Conservation (phyloP, 2,329 filamentous ascomycete genomes). For the Fusarium sp. region DNA sequence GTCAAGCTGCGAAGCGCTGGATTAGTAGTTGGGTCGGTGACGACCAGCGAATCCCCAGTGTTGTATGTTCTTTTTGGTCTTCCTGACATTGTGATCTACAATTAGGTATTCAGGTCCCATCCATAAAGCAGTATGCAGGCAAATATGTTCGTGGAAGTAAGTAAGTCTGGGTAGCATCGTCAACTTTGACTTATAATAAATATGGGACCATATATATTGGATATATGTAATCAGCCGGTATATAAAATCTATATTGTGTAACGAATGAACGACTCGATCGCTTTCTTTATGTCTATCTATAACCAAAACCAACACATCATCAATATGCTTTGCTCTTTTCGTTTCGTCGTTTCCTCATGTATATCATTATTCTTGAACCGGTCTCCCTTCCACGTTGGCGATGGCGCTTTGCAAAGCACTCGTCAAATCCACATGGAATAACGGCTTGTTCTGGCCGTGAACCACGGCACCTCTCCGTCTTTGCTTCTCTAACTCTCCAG, state of each 20-base stretch:
- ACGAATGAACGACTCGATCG: slow-evolving; percentile 4
- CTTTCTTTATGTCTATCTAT: background rate
- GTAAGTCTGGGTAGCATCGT: background rate
- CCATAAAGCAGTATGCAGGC: background rate
- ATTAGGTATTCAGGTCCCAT: background rate
- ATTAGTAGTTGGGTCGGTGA: slow-evolving; percentile 13
- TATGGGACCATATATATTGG: too few relatives aligned
- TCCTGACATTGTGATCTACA: background rate
- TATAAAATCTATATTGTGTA: background rate
- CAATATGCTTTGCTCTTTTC: background rate
- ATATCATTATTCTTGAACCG: slow-evolving; percentile 43
- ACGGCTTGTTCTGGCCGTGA: slow-evolving; percentile 86
- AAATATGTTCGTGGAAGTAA: background rate
- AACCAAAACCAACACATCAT: background rate
- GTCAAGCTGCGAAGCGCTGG: slow-evolving; percentile 13
- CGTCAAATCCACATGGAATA: slow-evolving; percentile 94
- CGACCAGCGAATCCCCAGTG: slow-evolving; percentile 14
- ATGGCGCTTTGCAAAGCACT: slow-evolving; percentile 90
- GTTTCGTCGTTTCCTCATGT: background rate
- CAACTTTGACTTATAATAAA: background rate
- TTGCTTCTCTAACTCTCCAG: slow-evolving; percentile 49
- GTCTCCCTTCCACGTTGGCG: slow-evolving; percentile 75
- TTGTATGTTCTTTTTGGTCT: slow-evolving; percentile 3
- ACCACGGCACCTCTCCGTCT: slow-evolving; percentile 73
- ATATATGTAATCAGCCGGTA: background rate